Conservation (phyloP, 495 filamentous ascomycete species). For the Talaromyces liani region DNA sequence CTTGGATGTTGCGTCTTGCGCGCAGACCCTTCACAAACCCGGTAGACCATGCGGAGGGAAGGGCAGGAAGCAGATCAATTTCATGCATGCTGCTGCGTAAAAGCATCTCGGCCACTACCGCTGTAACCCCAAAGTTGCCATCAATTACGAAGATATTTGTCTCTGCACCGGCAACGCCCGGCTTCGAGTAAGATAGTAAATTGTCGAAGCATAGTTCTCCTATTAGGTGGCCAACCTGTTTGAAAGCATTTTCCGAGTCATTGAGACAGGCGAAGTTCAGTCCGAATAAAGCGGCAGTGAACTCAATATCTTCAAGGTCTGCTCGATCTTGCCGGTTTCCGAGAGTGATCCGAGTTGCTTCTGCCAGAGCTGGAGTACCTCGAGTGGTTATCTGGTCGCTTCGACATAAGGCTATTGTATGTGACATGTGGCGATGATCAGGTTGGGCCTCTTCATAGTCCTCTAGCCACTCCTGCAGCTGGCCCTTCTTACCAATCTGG, state of each 20-base stretch:
- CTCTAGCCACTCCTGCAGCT: constrained; percentile 31
- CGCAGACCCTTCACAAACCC: constrained; percentile 18
- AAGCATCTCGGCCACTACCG: constrained; percentile 23
- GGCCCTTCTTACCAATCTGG: constrained; percentile 20
- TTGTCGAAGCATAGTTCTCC: constrained; percentile 4
- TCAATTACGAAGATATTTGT: constrained; percentile 22
- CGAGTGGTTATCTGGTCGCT: constrained; percentile 18
- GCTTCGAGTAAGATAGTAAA: constrained; percentile 9
- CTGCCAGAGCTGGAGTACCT: constrained; percentile 17
- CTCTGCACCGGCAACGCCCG: not conserved
- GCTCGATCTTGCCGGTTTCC: constrained; percentile 27
- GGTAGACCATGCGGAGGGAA: constrained; percentile 14
- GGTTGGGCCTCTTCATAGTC: constrained; percentile 30
- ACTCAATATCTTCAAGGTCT: constrained; percentile 25
- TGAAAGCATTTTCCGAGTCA: constrained; percentile 20
- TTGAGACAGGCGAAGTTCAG: constrained; percentile 21
- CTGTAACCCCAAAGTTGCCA: constrained; percentile 22
- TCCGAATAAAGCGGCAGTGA: constrained; percentile 8
- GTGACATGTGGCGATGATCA: constrained; percentile 32
- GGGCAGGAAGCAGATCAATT: constrained; percentile 21
- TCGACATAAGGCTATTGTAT: constrained; percentile 25
- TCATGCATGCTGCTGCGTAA: constrained; percentile 14
- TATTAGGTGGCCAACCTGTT: constrained; percentile 10
- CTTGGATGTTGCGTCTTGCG: constrained; percentile 18
- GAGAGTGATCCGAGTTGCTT: constrained; percentile 17